These are phyloP conservation scores for Phaeomoniella chlamydospora DNA, from an alignment of 2,329 filamentous ascomycete genomes.

Conservation along the genomic window DNA sequence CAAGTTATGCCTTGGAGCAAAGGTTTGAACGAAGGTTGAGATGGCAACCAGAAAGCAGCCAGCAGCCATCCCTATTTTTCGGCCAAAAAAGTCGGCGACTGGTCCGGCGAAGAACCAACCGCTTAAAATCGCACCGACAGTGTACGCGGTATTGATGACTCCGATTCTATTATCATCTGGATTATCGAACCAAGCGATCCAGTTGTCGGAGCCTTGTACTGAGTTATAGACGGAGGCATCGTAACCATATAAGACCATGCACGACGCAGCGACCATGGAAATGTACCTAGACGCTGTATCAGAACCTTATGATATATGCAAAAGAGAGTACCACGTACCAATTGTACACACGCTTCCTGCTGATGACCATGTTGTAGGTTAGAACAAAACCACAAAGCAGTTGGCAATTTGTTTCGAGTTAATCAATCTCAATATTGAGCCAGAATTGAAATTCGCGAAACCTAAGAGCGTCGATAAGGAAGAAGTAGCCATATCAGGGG, in stretches of 20 bases:
- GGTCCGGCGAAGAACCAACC: conserved; percentile 58
- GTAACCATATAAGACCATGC: conserved; percentile 63
- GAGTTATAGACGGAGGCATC: conserved; percentile 63
- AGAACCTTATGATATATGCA: not conserved
- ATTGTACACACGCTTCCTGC: conserved; percentile 1
- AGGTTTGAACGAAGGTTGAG: conserved; percentile 55
- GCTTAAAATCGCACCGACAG: conserved; percentile 54
- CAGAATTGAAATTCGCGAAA: no score
- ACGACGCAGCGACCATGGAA: conserved; percentile 54
- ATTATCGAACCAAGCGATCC: conserved; percentile 48
- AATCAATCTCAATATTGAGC: no score
- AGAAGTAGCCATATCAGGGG: no score
- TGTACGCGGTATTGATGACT: conserved; percentile 54
- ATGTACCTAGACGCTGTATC: conserved; percentile 38
- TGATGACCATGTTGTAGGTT: not conserved
- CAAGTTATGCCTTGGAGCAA: conserved; percentile 44
- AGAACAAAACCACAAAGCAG: not conserved
- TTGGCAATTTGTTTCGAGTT: no score
- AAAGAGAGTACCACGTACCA: conserved; percentile 1
- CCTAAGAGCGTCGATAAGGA: no score
- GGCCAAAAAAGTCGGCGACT: conserved; percentile 45
- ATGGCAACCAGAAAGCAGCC: conserved; percentile 52
- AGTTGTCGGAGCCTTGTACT: conserved; percentile 52
- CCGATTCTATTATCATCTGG: conserved; percentile 30
- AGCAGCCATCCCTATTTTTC: conserved; percentile 49